Percentiles rank a stretch among this genome's conserved stretches.
These are phyloP conservation scores for Xylariomycetidae sp. DNA, from an alignment of 2,329 filamentous ascomycete genomes.

Conservation along the genomic window DNA sequence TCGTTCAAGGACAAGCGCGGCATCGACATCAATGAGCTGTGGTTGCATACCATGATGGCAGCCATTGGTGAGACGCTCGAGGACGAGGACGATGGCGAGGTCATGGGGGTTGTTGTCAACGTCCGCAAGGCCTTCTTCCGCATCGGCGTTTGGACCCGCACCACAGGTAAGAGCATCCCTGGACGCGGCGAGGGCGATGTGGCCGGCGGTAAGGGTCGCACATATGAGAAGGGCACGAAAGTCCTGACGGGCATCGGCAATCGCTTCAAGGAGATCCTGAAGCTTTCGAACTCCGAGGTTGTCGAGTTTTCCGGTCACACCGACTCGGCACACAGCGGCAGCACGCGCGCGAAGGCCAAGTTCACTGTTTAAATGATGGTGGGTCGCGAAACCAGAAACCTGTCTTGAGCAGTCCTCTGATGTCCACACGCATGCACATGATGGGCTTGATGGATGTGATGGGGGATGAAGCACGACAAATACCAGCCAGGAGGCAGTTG, in stretches of 20 bases:
- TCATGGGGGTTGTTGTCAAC: conserved; percentile 99
- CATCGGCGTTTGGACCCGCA: conserved; percentile 95
- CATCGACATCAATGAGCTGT: conserved; percentile 89
- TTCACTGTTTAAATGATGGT: conserved; percentile 73
- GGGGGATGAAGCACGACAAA: too few species aligned
- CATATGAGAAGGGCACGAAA: conserved; percentile 76
- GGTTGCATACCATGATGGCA: conserved; percentile 94
- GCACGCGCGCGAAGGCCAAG: conserved; percentile 94
- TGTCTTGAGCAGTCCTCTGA: too few species aligned
- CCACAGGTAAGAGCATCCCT: conserved; percentile 78
- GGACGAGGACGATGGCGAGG: conserved; percentile 88
- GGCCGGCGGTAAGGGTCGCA: conserved; percentile 72
- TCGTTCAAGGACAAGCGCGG: conserved; percentile 94
- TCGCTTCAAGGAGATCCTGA: conserved; percentile 88
- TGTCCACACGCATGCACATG: too few species aligned
- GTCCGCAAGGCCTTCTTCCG: conserved; percentile 98
- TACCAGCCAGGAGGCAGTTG: too few species aligned
- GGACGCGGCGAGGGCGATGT: conserved; percentile 69
- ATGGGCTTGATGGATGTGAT: too few species aligned
- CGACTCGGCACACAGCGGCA: conserved; percentile 87
- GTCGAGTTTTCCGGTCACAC: conserved; percentile 97
- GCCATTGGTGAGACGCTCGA: conserved; percentile 98
- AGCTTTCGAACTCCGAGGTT: conserved; percentile 68
- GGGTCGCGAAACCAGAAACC: too few species aligned
- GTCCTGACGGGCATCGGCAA: conserved; percentile 79